Conservation (phyloP, 345 rosid species). For the Rubroshorea leprosula region DNA sequence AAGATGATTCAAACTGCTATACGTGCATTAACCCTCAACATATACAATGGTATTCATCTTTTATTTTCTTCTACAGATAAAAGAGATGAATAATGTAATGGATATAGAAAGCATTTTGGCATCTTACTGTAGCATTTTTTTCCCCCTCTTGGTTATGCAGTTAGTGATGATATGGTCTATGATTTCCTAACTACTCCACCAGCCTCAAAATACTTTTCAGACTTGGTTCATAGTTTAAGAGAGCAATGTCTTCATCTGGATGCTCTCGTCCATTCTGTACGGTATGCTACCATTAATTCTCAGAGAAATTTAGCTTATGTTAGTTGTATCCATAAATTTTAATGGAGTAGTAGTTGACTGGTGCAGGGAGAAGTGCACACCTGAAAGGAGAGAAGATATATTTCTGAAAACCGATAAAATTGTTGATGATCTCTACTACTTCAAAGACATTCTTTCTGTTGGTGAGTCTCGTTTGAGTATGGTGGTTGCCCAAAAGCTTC, state of each 20-base stretch:
- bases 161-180: conserved; percentile 53
- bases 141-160: conserved; percentile 36
- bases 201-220: conserved; percentile 47
- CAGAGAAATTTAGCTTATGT: conserved; percentile 4
- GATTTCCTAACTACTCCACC: conserved; percentile 53
- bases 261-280: conserved; percentile 31
- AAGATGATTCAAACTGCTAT: conserved; percentile 78
- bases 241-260: conserved; percentile 47
- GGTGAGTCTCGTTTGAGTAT: conserved; percentile 39
- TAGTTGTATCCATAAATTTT: background rate
- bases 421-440: conserved; percentile 60
- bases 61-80: conserved; percentile 7
- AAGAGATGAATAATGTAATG: conserved; percentile 7
- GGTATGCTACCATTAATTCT: conserved; percentile 29
- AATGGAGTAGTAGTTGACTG: conserved; percentile 10
- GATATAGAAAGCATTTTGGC: conserved; percentile 8
- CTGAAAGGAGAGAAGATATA: conserved; percentile 28
- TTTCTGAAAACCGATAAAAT: conserved; percentile 47
- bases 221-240: conserved; percentile 42
- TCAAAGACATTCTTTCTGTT: conserved; percentile 51
- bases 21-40: conserved; percentile 61
- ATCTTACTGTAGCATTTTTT: conserved; percentile 22
- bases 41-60: conserved; percentile 42
- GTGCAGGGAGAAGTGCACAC: conserved; percentile 35
- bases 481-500: conserved; percentile 43